Percentiles rank a stretch among this genome's conserved stretches.
phyloP scores from a whole-genome alignment of 768 basidiomycete species.

The Collybia sp. region DNA sequence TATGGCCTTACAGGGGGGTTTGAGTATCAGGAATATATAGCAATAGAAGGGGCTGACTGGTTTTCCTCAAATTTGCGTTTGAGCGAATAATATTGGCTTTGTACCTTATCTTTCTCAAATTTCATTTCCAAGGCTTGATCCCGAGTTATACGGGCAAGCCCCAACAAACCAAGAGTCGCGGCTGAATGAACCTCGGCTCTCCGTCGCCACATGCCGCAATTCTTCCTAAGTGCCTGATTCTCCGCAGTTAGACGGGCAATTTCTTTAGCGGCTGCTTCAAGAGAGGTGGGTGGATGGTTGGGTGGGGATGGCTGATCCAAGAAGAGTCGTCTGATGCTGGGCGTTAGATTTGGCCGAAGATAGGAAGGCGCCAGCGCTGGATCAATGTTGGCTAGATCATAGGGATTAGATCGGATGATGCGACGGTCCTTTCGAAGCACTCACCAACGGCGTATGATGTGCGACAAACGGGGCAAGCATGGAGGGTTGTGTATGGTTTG shows the following conservation, averaged over 20 bases:
- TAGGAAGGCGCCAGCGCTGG: slow-evolving; percentile 47
- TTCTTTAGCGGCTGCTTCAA: slow-evolving; percentile 22
- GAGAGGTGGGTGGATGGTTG: slow-evolving; percentile 8
- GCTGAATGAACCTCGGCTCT: slow-evolving; percentile 47
- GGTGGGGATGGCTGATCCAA: slow-evolving; percentile 29
- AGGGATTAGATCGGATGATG: not conserved
- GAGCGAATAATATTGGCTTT: slow-evolving; percentile 22
- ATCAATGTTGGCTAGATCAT: slow-evolving; percentile 38
- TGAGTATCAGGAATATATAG: not conserved
- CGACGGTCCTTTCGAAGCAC: slow-evolving; percentile 5
- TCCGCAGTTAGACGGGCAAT: slow-evolving; percentile 38
- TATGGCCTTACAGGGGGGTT: no score
- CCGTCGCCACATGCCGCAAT: slow-evolving; percentile 41
- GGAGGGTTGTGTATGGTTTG: slow-evolving; percentile 39
- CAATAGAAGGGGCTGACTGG: slow-evolving; percentile 6
- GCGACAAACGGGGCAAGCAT: slow-evolving; percentile 57
- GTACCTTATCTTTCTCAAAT: slow-evolving; percentile 33
- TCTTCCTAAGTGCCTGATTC: slow-evolving; percentile 34
- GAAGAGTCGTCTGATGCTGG: slow-evolving; percentile 53
- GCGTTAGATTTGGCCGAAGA: slow-evolving; percentile 51
- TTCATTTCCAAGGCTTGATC: slow-evolving; percentile 35
- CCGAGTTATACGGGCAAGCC: slow-evolving; percentile 33
- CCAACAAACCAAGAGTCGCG: slow-evolving; percentile 41
- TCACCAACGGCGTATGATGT: slow-evolving; percentile 50
- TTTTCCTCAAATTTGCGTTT: slow-evolving; percentile 26